phyloP scores from a whole-genome alignment of 148 eudicot species.

The Rhododendron ferrugineum region DNA sequence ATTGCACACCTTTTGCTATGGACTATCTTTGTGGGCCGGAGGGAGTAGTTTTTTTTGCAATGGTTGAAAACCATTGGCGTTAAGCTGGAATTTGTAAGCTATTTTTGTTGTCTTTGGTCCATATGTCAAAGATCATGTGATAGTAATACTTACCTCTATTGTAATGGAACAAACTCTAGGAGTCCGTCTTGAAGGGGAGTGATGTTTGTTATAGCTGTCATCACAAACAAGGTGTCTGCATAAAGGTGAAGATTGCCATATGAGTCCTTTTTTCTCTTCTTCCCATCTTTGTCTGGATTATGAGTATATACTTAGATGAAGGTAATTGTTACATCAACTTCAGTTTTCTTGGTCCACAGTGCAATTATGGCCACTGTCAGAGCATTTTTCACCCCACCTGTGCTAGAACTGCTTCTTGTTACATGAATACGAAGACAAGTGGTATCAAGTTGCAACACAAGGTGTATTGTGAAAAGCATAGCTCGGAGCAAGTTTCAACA shows the following conservation, averaged over 20 bases:
- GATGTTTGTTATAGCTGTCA: too few relatives aligned
- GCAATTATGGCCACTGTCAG: too few relatives aligned
- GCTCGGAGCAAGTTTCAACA: slow-evolving; percentile 41
- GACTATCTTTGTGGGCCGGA: too few relatives aligned
- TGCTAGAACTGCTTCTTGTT: slow-evolving; percentile 79
- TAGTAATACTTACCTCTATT: neutral
- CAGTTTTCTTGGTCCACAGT: too few relatives aligned
- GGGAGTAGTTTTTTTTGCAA: neutral
- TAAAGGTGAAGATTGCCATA: slow-evolving; percentile 49
- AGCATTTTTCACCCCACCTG: slow-evolving; percentile 42
- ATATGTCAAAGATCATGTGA: neutral
- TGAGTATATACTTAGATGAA: neutral
- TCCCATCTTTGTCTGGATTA: neutral
- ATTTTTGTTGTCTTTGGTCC: neutral
- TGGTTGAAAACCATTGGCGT: neutral
- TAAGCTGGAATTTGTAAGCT: neutral
- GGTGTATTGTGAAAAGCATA: slow-evolving; percentile 88
- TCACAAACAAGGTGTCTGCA: slow-evolving; percentile 34
- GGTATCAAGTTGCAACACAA: slow-evolving; percentile 76
- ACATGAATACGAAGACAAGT: slow-evolving; percentile 50
- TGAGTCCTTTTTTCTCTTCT: neutral
- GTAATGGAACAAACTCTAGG: slow-evolving; percentile 37
- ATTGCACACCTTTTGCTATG: too few relatives aligned
- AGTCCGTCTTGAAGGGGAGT: slow-evolving; percentile 1
- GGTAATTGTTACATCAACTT: too few relatives aligned